These are phyloP conservation scores for Senna siamea DNA, from an alignment of 306 rosid genomes.

Conservation along the genomic window DNA sequence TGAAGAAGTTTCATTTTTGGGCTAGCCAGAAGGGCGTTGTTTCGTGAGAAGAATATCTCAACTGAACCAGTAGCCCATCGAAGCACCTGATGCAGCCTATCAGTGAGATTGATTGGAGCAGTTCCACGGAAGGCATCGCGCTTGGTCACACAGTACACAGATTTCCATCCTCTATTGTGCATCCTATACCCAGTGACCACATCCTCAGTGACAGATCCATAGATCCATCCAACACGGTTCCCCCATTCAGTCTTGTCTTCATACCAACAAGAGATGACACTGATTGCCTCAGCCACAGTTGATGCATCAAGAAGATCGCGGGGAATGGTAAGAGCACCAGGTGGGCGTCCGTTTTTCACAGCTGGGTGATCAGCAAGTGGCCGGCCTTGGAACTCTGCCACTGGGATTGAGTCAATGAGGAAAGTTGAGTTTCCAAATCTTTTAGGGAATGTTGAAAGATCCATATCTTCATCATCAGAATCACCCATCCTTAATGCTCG, in stretches of 20 bases:
- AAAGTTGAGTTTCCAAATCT: constrained; percentile 89
- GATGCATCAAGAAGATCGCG: constrained; percentile 95
- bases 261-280: constrained; percentile 97
- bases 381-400: constrained; percentile 97
- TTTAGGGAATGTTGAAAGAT: constrained; percentile 76
- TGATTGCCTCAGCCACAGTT: constrained; percentile 93
- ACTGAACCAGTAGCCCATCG: constrained; percentile 99
- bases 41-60: constrained; percentile 94
- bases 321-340: constrained; percentile 83
- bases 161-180: constrained; percentile 98
- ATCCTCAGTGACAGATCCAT: constrained; percentile 96
- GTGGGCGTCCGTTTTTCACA: constrained; percentile 88
- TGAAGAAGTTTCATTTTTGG: constrained; percentile 86
- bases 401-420: constrained; percentile 91
- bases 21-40: constrained; percentile 89
- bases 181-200: constrained; percentile 96
- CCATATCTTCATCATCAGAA: constrained; percentile 90
- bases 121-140: constrained; percentile 98
- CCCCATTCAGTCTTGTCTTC: constrained; percentile 99
- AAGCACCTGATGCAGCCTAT: constrained; percentile 91
- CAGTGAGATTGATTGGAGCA: constrained; percentile 95
- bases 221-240: constrained; percentile 95
- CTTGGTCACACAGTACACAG: constrained; percentile 92
- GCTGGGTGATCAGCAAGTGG: constrained; percentile 99
- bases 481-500: constrained; percentile 84